Conservation (phyloP, 2,329 filamentous ascomycete species). For the Colletotrichum godetiae region DNA sequence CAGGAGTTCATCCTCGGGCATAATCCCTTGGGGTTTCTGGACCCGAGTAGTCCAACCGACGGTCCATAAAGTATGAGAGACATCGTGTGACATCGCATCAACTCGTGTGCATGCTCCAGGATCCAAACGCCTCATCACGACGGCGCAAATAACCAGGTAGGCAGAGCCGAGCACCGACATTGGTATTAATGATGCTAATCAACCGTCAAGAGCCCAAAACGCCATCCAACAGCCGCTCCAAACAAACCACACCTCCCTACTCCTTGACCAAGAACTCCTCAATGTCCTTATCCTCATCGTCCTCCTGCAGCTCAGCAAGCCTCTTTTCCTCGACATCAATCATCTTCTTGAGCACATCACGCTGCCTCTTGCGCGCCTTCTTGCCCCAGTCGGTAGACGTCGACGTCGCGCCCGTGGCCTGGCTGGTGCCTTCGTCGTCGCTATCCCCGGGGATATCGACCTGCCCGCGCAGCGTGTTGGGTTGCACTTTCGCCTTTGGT, state of each 20-base stretch:
- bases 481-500: slow-evolving; percentile 66
- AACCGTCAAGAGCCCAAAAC: slow-evolving; percentile 5
- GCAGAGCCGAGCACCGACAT: background rate
- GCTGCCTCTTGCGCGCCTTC: slow-evolving; percentile 76
- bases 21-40: background rate
- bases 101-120: background rate
- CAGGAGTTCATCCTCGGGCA: background rate
- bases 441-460: slow-evolving; percentile 64
- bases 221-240: background rate
- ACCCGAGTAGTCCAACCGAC: background rate
- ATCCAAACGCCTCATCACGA: background rate
- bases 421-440: slow-evolving; percentile 59
- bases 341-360: slow-evolving; percentile 73
- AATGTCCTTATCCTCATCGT: slow-evolving; percentile 80
- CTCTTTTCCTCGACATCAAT: slow-evolving; percentile 72
- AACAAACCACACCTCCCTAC: background rate
- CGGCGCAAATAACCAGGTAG: too few species aligned
- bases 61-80: background rate
- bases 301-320: slow-evolving; percentile 65
- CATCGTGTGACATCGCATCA: background rate
- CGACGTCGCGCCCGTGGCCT: slow-evolving; percentile 54
- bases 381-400: slow-evolving; percentile 73
- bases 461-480: slow-evolving; percentile 73
- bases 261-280: slow-evolving; percentile 69
- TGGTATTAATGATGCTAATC: slow-evolving; percentile 7